Percentiles rank a stretch among this genome's conserved stretches.
Evolutionary conservation across 768 basidiomycete genomes (phyloP).

Genomic region (Calocybe cyanea): DNA sequence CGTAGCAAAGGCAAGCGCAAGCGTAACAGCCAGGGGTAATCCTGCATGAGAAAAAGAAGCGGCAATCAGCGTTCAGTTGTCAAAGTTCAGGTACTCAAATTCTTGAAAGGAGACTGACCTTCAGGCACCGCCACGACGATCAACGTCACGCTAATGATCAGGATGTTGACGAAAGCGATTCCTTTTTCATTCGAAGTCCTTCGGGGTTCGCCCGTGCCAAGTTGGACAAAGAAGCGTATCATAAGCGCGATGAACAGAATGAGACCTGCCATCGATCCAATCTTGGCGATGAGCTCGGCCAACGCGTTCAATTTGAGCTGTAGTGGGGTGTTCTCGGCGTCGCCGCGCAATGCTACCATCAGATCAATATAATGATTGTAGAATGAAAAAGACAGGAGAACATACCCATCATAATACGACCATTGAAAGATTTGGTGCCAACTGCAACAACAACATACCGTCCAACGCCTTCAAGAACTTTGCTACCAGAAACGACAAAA

Average conservation of each 20-base stretch:
- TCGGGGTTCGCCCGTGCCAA: constrained; percentile 55
- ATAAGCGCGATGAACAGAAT: constrained; percentile 79
- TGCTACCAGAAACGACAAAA: constrained; percentile 87
- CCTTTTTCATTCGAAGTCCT: constrained; percentile 79
- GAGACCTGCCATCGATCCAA: constrained; percentile 79
- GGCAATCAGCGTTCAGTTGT: too few species aligned
- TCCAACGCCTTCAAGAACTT: constrained; percentile 93
- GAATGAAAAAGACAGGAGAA: constrained; percentile 14
- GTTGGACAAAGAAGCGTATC: constrained; percentile 93
- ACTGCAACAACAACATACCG: constrained; percentile 90
- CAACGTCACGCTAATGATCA: constrained; percentile 92
- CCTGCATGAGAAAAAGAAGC: constrained; percentile 42
- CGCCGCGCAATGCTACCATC: constrained; percentile 72
- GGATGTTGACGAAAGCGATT: constrained; percentile 85
- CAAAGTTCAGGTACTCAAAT: too few species aligned
- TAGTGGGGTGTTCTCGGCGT: constrained; percentile 86
- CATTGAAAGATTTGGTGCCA: constrained; percentile 91
- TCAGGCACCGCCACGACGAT: constrained; percentile 47
- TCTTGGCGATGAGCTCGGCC: constrained; percentile 94
- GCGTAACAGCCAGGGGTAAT: constrained; percentile 91
- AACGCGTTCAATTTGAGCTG: constrained; percentile 90
- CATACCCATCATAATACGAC: constrained; percentile 96
- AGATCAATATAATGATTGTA: not conserved
- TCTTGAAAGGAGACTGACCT: constrained; percentile 24
- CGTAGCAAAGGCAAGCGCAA: constrained; percentile 95